Evolutionary conservation across 1,284 basidiomycete genomes (phyloP).

Genomic region (Wallemia ichthyophaga): DNA sequence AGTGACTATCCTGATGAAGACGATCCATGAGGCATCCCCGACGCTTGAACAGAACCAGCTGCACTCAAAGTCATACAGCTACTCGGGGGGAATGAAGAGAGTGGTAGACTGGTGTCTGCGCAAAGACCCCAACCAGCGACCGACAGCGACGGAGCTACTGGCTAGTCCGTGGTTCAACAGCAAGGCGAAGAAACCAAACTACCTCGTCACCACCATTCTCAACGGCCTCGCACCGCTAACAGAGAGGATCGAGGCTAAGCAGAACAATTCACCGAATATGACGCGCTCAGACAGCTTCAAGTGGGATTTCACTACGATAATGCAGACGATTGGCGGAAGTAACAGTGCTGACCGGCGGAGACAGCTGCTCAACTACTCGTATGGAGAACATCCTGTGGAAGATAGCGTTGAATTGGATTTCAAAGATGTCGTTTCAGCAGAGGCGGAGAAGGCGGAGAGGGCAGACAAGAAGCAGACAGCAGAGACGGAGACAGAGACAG

Average conservation of each 20-base stretch:
- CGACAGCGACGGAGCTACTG: slow-evolving; percentile 44
- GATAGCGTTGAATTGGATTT: too few relatives aligned
- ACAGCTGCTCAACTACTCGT: background rate
- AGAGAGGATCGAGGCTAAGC: slow-evolving; percentile 5
- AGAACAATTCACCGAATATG: background rate
- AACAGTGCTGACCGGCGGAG: background rate
- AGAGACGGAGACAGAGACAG: background rate
- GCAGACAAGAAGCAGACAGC: background rate
- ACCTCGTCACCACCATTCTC: slow-evolving; percentile 42
- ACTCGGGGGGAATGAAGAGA: slow-evolving; percentile 50
- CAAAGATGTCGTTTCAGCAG: background rate
- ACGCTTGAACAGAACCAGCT: background rate
- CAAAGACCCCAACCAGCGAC: slow-evolving; percentile 52
- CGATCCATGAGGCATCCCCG: slow-evolving; percentile 9
- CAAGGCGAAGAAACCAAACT: slow-evolving; percentile 35
- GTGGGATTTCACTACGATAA: background rate
- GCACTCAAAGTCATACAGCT: slow-evolving; percentile 29
- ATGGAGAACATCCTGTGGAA: background rate
- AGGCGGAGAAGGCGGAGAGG: background rate
- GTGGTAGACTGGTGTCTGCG: slow-evolving; percentile 46
- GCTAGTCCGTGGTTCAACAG: slow-evolving; percentile 45
- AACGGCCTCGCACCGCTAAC: slow-evolving; percentile 10
- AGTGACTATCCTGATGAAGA: slow-evolving; percentile 41
- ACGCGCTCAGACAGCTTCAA: background rate
- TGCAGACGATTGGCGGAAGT: background rate